Base-by-base conservation (phyloP, 495 filamentous ascomycete species). In the Penicillium robsamsonii region DNA sequence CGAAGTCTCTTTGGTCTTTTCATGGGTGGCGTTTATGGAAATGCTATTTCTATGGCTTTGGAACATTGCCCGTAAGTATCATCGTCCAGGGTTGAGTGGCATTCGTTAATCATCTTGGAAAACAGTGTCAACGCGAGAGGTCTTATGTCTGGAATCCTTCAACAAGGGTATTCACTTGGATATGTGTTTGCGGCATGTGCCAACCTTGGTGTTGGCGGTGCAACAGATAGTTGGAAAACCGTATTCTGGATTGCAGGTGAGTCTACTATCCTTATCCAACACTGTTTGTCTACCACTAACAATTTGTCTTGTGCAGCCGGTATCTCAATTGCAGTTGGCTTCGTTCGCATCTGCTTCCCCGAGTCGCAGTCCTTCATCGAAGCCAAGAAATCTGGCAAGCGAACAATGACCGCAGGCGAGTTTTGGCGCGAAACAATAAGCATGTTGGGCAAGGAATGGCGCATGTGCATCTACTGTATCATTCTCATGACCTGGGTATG, bases 11-110 rank as follows among this genome's bases (percentile, higher is more conserved):
- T 91, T 66, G 89, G 89, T n/a, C 71, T 92, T 50, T 87, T 89
- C 49, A 92, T 91, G 88, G 89, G 89, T 22, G 89, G 89, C 46
- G 83, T 92, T 15, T 92, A 90, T 70, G 89, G 89, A 43, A 86
- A 89, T 64, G 85, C 88, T n/a, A 86, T 87, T 49, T 87, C 87
- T 27, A 91, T 90, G 87, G 88, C 87, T 0, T 71, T 92, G 29
- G 89, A 92, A 59, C 85, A 89, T 64, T 87, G 84, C 75, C 86
- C 87, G 74, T 77, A 72, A 56, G 68, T 56, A 10, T 55, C 47
- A 18, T 10, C 13, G 18, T 11, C 18, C 4, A 12, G n/a, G 25
- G 10, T 9, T 17, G 2, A 7, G 5, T 10, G 15, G 10, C 12
- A 10, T 9, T 22, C 7, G 13, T 31, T 62, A 30, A 62, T 30